Evolutionary conservation across 192 early-diverging fungal species (phyloP).

Genomic region (Dispira parvispora): DNA sequence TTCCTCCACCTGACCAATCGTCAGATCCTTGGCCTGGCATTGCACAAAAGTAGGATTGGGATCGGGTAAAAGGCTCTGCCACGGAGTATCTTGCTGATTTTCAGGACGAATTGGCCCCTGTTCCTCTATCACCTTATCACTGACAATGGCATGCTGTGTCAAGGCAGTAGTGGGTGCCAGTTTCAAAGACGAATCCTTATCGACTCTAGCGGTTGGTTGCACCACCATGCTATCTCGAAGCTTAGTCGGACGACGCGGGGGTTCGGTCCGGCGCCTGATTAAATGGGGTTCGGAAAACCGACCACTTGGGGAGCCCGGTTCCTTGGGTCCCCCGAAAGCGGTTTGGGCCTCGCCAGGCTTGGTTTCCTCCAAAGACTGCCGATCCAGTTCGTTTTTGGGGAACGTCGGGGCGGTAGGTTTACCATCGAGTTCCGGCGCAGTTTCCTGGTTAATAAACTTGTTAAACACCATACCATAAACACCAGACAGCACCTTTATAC

Average conservation of each 20-base stretch:
- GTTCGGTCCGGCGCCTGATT: no score
- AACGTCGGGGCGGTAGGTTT: neutral
- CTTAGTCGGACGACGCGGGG: no score
- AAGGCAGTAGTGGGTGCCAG: no score
- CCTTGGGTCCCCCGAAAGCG: neutral
- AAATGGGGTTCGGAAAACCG: neutral
- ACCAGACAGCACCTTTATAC: slow-evolving; percentile 26
- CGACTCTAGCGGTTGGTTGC: no score
- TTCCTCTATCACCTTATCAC: neutral
- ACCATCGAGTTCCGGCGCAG: neutral
- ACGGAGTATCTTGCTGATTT: neutral
- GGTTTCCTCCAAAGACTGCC: neutral
- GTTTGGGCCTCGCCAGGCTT: neutral
- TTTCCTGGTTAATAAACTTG: slow-evolving; percentile 15
- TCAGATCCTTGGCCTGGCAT: slow-evolving; percentile 1
- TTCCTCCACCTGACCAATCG: slow-evolving; percentile 1
- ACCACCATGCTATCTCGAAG: no score
- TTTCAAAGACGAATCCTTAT: no score
- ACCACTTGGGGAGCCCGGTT: neutral
- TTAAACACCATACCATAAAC: slow-evolving; percentile 27
- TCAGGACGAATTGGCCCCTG: neutral
- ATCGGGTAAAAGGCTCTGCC: neutral
- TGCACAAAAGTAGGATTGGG: neutral
- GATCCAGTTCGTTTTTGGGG: neutral
- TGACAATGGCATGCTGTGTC: neutral